Conservation (phyloP, 108 stramenopile genomes). For the Asterionellopsis glacialis region DNA sequence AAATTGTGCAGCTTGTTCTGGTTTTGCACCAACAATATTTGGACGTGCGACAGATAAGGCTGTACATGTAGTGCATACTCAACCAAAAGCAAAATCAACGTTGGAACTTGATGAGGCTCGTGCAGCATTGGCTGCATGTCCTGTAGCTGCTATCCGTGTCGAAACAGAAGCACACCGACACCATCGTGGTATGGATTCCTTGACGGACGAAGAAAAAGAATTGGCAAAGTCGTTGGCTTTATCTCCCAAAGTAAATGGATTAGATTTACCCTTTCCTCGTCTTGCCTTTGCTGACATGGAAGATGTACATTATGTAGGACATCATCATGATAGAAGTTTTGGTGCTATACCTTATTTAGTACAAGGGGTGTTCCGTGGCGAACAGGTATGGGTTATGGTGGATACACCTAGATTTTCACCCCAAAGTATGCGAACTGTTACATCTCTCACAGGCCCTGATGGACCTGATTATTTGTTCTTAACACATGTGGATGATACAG, state of each 20-base stretch:
- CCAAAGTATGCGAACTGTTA: constrained; percentile 31
- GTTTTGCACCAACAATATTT: constrained; percentile 56
- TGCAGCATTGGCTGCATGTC: constrained; percentile 63
- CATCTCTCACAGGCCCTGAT: constrained; percentile 24
- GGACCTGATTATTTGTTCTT: constrained; percentile 57
- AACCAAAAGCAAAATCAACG: constrained; percentile 25
- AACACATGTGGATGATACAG: constrained; percentile 74
- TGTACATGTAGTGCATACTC: constrained; percentile 43
- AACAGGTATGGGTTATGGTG: constrained; percentile 46
- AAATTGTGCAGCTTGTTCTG: constrained; percentile 61
- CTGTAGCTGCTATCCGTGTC: constrained; percentile 67
- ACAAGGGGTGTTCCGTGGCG: constrained; percentile 4
- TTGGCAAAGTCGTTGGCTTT: constrained; percentile 29
- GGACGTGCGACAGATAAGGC: constrained; percentile 11
- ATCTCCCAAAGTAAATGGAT: constrained; percentile 25
- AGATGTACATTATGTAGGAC: constrained; percentile 47
- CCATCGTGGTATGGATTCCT: constrained; percentile 7
- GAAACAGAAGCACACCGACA: constrained; percentile 33
- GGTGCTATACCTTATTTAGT: constrained; percentile 63
- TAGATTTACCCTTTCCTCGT: constrained; percentile 41
- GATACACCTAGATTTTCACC: constrained; percentile 49
- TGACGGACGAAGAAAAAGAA: constrained; percentile 18
- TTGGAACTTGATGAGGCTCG: constrained; percentile 42
- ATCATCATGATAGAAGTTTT: constrained; percentile 59
- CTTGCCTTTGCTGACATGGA: constrained; percentile 20